phyloP scores from a whole-genome alignment of 768 basidiomycete genomes.

The Exidia glandulosa region DNA sequence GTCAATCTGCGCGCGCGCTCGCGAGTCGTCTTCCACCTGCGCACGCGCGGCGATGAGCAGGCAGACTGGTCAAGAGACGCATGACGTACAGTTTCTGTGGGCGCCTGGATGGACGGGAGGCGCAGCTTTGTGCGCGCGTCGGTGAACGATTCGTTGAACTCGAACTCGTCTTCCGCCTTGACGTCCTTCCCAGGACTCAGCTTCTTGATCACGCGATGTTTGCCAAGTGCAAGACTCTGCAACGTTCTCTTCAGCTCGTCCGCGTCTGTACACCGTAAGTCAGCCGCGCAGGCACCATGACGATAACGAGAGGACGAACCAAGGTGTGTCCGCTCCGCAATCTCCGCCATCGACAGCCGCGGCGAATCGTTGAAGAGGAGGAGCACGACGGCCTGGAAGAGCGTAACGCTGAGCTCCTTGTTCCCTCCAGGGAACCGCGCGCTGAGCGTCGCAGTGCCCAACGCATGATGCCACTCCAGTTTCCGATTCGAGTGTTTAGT shows the following conservation, averaged over 20 bases:
- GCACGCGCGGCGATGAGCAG: slow-evolving; percentile 16
- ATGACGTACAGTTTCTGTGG: slow-evolving; percentile 59
- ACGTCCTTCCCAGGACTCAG: slow-evolving; percentile 70
- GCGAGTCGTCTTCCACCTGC: slow-evolving; percentile 78
- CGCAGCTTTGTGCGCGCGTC: slow-evolving; percentile 71
- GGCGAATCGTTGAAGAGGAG: slow-evolving; percentile 72
- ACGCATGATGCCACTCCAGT: slow-evolving; percentile 77
- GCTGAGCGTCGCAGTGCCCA: slow-evolving; percentile 71
- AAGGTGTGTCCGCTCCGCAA: slow-evolving; percentile 56
- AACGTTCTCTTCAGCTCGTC: slow-evolving; percentile 70
- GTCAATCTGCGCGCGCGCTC: slow-evolving; percentile 76
- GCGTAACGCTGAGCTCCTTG: slow-evolving; percentile 84
- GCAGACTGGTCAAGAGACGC: neutral
- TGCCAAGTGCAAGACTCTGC: slow-evolving; percentile 87
- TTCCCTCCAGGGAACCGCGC: slow-evolving; percentile 53
- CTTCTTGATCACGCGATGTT: slow-evolving; percentile 80
- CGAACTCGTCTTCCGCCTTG: slow-evolving; percentile 61
- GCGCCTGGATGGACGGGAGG: slow-evolving; percentile 93
- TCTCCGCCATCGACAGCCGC: slow-evolving; percentile 54
- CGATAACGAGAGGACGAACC: slow-evolving; percentile 35
- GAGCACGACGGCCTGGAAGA: slow-evolving; percentile 83
- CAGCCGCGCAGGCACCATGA: neutral
- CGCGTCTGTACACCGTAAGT: slow-evolving; percentile 35
- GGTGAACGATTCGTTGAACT: slow-evolving; percentile 73
- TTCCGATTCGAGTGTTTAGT: slow-evolving; percentile 62